phyloP scores from a whole-genome alignment of 2,329 filamentous ascomycete species.

The Colletotrichum sp. region DNA sequence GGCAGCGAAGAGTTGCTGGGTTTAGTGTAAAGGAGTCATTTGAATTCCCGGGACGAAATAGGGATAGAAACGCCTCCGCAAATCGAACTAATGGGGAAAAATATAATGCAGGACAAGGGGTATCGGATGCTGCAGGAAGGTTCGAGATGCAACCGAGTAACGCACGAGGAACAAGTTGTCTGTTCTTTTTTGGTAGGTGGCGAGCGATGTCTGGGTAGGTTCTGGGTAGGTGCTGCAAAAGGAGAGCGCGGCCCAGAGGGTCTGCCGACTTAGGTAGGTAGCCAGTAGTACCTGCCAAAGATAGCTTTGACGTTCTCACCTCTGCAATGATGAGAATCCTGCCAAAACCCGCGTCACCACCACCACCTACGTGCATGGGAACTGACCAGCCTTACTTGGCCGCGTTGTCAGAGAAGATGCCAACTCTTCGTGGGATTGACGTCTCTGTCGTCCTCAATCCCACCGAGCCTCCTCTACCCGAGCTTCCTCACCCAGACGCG shows the following conservation, averaged over 20 bases:
- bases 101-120: background rate
- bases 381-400: background rate
- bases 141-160: background rate
- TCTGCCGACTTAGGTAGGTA: background rate
- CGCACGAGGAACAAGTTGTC: background rate
- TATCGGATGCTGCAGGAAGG: background rate
- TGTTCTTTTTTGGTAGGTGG: background rate
- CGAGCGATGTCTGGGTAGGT: background rate
- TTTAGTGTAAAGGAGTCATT: background rate
- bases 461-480: slow-evolving; percentile 45
- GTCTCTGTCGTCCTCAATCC: slow-evolving; percentile 46
- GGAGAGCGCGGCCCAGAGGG: background rate
- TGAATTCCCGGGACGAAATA: background rate
- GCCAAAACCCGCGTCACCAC: background rate
- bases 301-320: background rate
- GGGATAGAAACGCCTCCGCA: background rate
- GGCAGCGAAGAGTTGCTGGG: background rate
- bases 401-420: slow-evolving; percentile 41
- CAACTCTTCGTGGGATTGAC: slow-evolving; percentile 53
- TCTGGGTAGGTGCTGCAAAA: background rate
- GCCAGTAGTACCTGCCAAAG: background rate
- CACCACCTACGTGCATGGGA: background rate
- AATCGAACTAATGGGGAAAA: background rate
- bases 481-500: slow-evolving; percentile 61
- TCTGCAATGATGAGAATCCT: background rate